phyloP scores from a whole-genome alignment of 176 grass and related monocot species.

The sorghum (Sorghum bicolor) region Sorghum_bicolor_NCBIv3 NC_012879.2:60961001-60961500 shows the following conservation, averaged over 20 bases:
- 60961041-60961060: conserved; percentile 68
- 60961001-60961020: conserved; percentile 87
- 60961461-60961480: background rate
- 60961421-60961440: background rate
- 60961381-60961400: background rate
- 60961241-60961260: background rate
- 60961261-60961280: background rate
- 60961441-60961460: background rate
- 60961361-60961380: background rate
- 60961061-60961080: conserved; percentile 73
- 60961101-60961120: conserved; percentile 98
- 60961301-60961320: background rate
- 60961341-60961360: background rate
- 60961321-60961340: background rate
- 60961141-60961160: conserved; percentile 99
- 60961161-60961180: conserved; percentile 82
- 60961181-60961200: conserved; percentile 75
- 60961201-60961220: conserved; percentile 96
- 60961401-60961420: background rate
- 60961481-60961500: background rate
- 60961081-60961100: conserved; percentile 72
- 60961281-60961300: background rate
- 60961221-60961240: conserved; percentile 81
- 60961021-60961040: conserved; percentile 88
- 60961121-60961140: conserved; percentile 72